Percentiles rank a stretch among this genome's conserved stretches.
phyloP scores from a whole-genome alignment of 1,284 basidiomycete species.

The Calocybe gambosa region DNA sequence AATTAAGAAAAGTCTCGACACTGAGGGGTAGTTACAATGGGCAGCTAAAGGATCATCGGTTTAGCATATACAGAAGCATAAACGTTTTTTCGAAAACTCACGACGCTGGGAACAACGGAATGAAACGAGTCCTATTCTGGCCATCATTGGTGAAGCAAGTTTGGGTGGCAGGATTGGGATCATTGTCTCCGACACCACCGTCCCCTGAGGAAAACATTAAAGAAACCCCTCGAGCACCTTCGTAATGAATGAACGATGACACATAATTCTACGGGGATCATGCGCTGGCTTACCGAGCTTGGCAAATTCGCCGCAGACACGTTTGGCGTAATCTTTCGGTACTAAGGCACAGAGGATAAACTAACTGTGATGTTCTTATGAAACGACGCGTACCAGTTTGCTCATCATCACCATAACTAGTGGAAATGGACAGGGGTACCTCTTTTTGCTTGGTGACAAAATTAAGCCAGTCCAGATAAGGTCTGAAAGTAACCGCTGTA shows the following conservation, averaged over 20 bases:
- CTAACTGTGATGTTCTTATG: neutral
- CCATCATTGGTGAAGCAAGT: slow-evolving; percentile 58
- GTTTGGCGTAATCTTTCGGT: slow-evolving; percentile 53
- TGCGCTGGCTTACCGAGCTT: slow-evolving; percentile 44
- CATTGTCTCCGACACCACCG: slow-evolving; percentile 59
- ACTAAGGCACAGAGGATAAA: slow-evolving; percentile 29
- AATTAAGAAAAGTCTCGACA: too few relatives aligned
- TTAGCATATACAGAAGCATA: slow-evolving; percentile 3
- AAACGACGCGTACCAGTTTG: slow-evolving; percentile 45
- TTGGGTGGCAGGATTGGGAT: slow-evolving; percentile 41
- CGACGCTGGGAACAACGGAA: slow-evolving; percentile 58
- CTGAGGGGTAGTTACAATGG: slow-evolving; percentile 9
- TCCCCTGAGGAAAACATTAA: slow-evolving; percentile 70
- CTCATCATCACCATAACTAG: slow-evolving; percentile 66
- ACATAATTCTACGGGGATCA: neutral
- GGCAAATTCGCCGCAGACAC: slow-evolving; percentile 61
- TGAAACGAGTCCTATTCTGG: slow-evolving; percentile 45
- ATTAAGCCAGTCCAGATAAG: slow-evolving; percentile 46
- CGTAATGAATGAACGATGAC: neutral
- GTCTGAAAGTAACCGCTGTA: slow-evolving; percentile 10
- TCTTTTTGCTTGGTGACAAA: slow-evolving; percentile 37
- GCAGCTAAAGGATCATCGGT: slow-evolving; percentile 18
- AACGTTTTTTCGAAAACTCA: slow-evolving; percentile 16
- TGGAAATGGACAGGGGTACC: slow-evolving; percentile 54
- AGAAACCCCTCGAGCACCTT: slow-evolving; percentile 57